Conservation (phyloP, 148 eudicot species). For the Camellia granthamiana region DNA sequence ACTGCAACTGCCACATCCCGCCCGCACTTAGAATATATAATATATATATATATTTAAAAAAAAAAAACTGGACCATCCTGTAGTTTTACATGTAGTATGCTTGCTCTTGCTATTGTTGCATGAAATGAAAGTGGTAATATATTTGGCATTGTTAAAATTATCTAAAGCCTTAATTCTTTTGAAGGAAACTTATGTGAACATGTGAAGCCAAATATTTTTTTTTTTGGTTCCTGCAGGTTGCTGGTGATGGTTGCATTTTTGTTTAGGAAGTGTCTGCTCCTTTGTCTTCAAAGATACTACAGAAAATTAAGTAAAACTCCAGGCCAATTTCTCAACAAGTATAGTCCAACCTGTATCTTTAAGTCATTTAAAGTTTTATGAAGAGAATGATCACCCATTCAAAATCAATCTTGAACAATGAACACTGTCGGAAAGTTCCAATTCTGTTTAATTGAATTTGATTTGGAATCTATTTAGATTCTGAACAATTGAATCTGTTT, state of each 20-base stretch:
- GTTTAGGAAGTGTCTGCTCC: slow-evolving; percentile 44
- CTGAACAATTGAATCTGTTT: no score
- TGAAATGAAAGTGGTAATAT: neutral
- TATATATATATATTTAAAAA: no score
- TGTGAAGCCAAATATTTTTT: neutral
- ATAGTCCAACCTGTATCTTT: slow-evolving; percentile 16
- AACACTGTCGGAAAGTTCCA: slow-evolving; percentile 14
- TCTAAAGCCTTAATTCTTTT: neutral
- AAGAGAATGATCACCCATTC: slow-evolving; percentile 16
- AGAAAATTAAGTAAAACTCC: slow-evolving; percentile 26
- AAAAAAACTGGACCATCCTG: neutral
- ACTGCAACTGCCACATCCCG: no score
- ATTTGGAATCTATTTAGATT: no score
- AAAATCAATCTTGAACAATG: slow-evolving; percentile 13
- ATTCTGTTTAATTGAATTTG: no score
- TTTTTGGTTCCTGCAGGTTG: slow-evolving; percentile 30
- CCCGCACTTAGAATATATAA: no score
- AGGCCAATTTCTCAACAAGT: slow-evolving; percentile 20
- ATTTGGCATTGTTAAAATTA: neutral
- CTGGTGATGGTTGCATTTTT: slow-evolving; percentile 53
- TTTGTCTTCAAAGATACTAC: slow-evolving; percentile 41
- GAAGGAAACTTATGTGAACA: neutral
- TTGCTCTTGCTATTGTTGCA: neutral
- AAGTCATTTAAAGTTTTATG: slow-evolving; percentile 20
- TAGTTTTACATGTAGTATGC: neutral